Evolutionary conservation across 331 rosid genomes (phyloP).

Genomic region (Rhamnella rubrinervis): DNA sequence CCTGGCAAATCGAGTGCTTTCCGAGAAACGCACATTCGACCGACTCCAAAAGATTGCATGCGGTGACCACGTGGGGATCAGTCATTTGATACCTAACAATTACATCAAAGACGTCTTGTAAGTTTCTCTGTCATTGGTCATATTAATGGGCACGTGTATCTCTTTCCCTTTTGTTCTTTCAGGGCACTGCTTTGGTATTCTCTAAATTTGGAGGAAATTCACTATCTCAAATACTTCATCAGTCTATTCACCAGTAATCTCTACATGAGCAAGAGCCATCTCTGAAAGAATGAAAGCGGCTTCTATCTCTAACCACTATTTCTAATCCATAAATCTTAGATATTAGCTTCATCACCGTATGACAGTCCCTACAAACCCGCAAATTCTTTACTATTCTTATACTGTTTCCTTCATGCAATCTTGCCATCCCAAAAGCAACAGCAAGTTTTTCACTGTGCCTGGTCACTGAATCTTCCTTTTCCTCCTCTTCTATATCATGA

Average conservation of each 20-base stretch:
- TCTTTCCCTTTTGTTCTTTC: no score
- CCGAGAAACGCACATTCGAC: no score
- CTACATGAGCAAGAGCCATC: constrained; percentile 72
- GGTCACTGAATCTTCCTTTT: constrained; percentile 69
- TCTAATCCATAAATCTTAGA: constrained; percentile 66
- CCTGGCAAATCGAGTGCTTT: no score
- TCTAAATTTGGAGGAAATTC: background rate
- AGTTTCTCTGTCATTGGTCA: no score
- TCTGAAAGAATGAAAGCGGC: constrained; percentile 77
- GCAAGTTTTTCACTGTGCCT: constrained; percentile 90
- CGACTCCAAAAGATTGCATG: no score
- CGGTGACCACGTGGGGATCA: no score
- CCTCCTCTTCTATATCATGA: constrained; percentile 84
- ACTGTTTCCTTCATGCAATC: constrained; percentile 45
- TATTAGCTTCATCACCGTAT: constrained; percentile 72
- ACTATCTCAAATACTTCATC: background rate
- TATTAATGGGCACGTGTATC: no score
- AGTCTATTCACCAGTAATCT: constrained; percentile 67
- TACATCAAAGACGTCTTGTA: no score
- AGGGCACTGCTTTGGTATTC: background rate
- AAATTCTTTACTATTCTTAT: constrained; percentile 80
- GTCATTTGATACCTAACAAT: no score
- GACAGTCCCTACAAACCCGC: constrained; percentile 79
- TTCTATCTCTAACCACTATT: constrained; percentile 76
- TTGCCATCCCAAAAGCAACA: constrained; percentile 75